Base-by-base conservation (phyloP, 2,329 filamentous ascomycete species). In the Aspergillus aculeatinus region DNA sequence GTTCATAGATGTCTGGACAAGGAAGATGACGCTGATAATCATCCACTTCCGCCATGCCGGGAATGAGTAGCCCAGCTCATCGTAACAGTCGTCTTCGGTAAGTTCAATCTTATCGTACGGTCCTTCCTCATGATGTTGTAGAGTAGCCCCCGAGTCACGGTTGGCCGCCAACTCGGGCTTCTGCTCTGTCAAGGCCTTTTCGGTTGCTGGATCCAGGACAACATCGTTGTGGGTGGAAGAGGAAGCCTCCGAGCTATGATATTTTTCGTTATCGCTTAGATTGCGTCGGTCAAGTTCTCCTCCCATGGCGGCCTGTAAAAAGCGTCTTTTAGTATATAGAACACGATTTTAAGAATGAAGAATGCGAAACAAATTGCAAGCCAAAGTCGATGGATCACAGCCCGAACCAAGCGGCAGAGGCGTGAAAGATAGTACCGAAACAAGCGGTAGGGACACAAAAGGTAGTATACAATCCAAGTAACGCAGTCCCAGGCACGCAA, bases 1-100 rank as follows among this genome's bases (percentile, higher is more conserved):
- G 79, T 91, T 91, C 88, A 91, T 91, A 3, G 88, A 90, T 1
- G 87, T 84, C 71, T 91, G 89, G 4, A 91, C 87, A 66, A 87
- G 78, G 78, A 90, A 90, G 72, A 91, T 89, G 71, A 90, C 82
- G n/a, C 82, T 82, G 58, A 91, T 82, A 67, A 91, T 89, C 69
- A 80, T 85, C 88, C 89, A 91, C 76, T 91, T 91, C 76, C 86
- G 88, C 77, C 76, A 82, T 12, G 65, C 72, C 0, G 87, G 77
- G 63, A 85, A 91, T 9, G 79, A 78, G 70, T 82, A 90, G 55
- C 87, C 88, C 0, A 91, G 80, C 68, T 90, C 81, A 21, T 84
- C 80, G 72, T 87, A 88, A 74, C 87, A 89, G 66, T 89, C 87
- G 35, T 82, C 79, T 65, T 84, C 81, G 0, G 77, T 81, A 55